Evolutionary conservation across 495 filamentous ascomycete species (phyloP).

Genomic region (Saxophila tyrrhenica): DNA sequence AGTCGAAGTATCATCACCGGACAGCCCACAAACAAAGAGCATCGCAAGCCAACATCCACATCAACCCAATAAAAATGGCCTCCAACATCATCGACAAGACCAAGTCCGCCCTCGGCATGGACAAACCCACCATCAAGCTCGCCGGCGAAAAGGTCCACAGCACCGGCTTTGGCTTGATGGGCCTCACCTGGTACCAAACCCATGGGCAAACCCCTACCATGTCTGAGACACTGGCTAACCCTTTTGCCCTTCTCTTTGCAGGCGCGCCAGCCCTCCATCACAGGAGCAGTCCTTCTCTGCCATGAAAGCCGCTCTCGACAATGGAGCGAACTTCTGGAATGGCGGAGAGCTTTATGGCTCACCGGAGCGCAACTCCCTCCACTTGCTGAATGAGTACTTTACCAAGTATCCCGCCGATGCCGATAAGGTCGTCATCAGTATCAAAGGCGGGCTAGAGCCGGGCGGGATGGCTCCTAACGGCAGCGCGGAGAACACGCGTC

Average conservation of each 20-base stretch:
- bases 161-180: slow-evolving; percentile 33
- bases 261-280: slow-evolving; percentile 42
- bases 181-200: slow-evolving; percentile 76
- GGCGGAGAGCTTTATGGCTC: slow-evolving; percentile 72
- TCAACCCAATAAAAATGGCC: too few relatives aligned
- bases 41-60: too few relatives aligned
- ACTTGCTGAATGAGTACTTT: slow-evolving; percentile 55
- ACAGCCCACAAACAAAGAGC: too few relatives aligned
- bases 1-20: too few relatives aligned
- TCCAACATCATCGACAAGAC: slow-evolving; percentile 16
- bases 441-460: slow-evolving; percentile 49
- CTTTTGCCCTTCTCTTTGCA: too few relatives aligned
- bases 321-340: slow-evolving; percentile 69
- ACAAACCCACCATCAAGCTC: slow-evolving; percentile 7
- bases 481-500: slow-evolving; percentile 49
- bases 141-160: slow-evolving; percentile 23
- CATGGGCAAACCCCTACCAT: too few relatives aligned
- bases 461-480: slow-evolving; percentile 40
- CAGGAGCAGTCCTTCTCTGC: slow-evolving; percentile 55
- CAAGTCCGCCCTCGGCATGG: slow-evolving; percentile 10
- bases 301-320: slow-evolving; percentile 52
- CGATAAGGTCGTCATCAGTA: slow-evolving; percentile 49
- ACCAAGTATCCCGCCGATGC: slow-evolving; percentile 56
- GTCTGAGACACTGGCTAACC: too few relatives aligned
- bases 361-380: slow-evolving; percentile 54